A percentile compares a stretch with the other conserved stretches of the same genome.
These are phyloP conservation scores for Volutella citrinella DNA, from an alignment of 2,329 filamentous ascomycete species.

Conservation along the genomic window DNA sequence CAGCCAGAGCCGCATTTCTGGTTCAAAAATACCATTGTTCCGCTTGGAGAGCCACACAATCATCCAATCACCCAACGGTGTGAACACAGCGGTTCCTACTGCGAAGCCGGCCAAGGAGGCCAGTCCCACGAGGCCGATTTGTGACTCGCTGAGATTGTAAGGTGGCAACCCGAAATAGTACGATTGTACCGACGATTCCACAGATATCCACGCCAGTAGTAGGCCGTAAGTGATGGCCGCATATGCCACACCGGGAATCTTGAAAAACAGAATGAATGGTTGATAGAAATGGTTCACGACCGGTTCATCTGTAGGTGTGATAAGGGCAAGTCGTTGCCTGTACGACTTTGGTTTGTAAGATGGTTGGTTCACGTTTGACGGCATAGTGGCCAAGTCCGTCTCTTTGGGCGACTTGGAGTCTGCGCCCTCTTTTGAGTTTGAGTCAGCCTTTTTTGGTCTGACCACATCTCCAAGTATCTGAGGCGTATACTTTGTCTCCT, in stretches of 20 bases:
- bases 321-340: constrained; percentile 17
- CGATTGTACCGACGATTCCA: constrained; percentile 11
- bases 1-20: constrained; percentile 39
- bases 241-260: constrained; percentile 34
- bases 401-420: too few species aligned
- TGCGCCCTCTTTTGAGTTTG: too few species aligned
- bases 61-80: constrained; percentile 36
- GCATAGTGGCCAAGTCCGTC: too few species aligned
- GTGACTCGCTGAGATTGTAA: constrained; percentile 23
- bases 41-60: constrained; percentile 33
- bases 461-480: too few species aligned
- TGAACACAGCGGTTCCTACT: constrained; percentile 33
- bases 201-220: constrained; percentile 34
- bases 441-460: too few species aligned
- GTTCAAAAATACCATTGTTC: constrained; percentile 39
- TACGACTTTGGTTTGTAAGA: constrained; percentile 11
- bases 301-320: constrained; percentile 15
- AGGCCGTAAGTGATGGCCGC: constrained; percentile 38
- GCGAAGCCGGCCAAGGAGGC: constrained; percentile 35
- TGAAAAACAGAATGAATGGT: constrained; percentile 11
- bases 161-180: constrained; percentile 27
- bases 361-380: neutral
- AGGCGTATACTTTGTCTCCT: constrained; percentile 1
- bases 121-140: constrained; percentile 24
- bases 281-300: constrained; percentile 9